Conservation (phyloP, 495 filamentous ascomycete genomes). For the Penicillium lagena region DNA sequence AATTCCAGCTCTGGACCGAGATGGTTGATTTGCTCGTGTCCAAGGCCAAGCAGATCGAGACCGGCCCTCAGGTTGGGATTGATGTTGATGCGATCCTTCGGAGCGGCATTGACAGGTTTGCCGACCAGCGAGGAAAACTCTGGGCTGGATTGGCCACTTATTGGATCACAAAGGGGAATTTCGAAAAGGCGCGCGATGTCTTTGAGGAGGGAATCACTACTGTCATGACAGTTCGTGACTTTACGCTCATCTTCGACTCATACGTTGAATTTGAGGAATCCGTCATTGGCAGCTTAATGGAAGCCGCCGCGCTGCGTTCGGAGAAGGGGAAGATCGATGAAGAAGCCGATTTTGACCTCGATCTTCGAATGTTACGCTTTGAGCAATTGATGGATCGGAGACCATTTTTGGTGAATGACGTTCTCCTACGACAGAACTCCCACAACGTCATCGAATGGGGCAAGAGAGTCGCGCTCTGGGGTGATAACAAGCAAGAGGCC, state of each 20-base stretch:
- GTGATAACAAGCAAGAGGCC: slow-evolving; percentile 83
- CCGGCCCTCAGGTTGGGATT: slow-evolving; percentile 69
- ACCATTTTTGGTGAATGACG: slow-evolving; percentile 96
- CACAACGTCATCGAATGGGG: slow-evolving; percentile 98
- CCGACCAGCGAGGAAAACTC: slow-evolving; percentile 92
- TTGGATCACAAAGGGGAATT: slow-evolving; percentile 89
- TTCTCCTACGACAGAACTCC: slow-evolving; percentile 89
- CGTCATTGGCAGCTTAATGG: slow-evolving; percentile 86
- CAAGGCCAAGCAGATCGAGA: slow-evolving; percentile 80
- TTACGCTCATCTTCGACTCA: slow-evolving; percentile 91
- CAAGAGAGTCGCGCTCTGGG: slow-evolving; percentile 92
- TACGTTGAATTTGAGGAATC: slow-evolving; percentile 98
- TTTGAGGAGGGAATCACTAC: slow-evolving; percentile 97
- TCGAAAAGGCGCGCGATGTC: slow-evolving; percentile 84
- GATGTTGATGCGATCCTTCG: slow-evolving; percentile 91
- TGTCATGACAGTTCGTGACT: slow-evolving; percentile 99
- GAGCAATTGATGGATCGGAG: slow-evolving; percentile 97
- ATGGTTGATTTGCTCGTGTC: slow-evolving; percentile 96
- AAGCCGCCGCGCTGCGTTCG: slow-evolving; percentile 72
- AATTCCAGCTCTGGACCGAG: slow-evolving; percentile 96
- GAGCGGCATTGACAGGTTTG: slow-evolving; percentile 87
- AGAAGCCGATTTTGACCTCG: slow-evolving; percentile 88
- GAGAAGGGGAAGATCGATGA: slow-evolving; percentile 77
- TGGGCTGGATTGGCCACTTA: slow-evolving; percentile 96
- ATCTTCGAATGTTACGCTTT: slow-evolving; percentile 96